Evolutionary conservation across 164 flowering plant species (phyloP).

Genomic region (Chimonanthus praecox): DNA sequence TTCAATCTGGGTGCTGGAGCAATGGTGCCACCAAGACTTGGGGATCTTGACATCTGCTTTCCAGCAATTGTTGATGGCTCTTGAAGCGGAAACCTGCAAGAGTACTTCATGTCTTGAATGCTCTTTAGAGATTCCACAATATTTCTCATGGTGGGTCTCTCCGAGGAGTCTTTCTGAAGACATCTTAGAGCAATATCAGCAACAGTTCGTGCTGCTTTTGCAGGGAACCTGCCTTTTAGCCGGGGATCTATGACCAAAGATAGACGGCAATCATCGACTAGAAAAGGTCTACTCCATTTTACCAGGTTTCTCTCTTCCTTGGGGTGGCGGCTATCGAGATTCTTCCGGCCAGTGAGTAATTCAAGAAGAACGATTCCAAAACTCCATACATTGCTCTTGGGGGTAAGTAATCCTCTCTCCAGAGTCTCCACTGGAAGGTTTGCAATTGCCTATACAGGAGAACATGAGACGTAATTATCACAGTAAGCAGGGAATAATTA

Average conservation of each 20-base stretch:
- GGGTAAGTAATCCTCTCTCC: constrained; percentile 82
- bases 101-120: constrained; percentile 72
- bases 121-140: constrained; percentile 63
- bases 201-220: constrained; percentile 68
- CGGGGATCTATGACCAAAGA: constrained; percentile 88
- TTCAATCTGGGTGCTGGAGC: constrained; percentile 39
- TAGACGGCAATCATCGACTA: constrained; percentile 72
- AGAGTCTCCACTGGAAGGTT: constrained; percentile 79
- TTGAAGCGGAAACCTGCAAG: constrained; percentile 70
- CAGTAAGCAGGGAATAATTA: background rate
- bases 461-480: background rate
- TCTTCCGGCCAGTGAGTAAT: constrained; percentile 77
- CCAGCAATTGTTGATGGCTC: constrained; percentile 56
- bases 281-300: constrained; percentile 80
- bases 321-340: constrained; percentile 59
- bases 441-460: constrained; percentile 45
- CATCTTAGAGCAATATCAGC: constrained; percentile 83
- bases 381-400: constrained; percentile 95
- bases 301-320: constrained; percentile 87
- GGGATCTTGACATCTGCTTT: constrained; percentile 63
- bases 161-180: constrained; percentile 83
- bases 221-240: constrained; percentile 75
- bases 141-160: constrained; percentile 85
- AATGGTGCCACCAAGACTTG: constrained; percentile 65
- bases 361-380: constrained; percentile 89